A percentile compares a stretch with the other conserved stretches of the same genome.
Evolutionary conservation across 106 monocot species (phyloP).

Genomic region (Apostasia ramifera): DNA sequence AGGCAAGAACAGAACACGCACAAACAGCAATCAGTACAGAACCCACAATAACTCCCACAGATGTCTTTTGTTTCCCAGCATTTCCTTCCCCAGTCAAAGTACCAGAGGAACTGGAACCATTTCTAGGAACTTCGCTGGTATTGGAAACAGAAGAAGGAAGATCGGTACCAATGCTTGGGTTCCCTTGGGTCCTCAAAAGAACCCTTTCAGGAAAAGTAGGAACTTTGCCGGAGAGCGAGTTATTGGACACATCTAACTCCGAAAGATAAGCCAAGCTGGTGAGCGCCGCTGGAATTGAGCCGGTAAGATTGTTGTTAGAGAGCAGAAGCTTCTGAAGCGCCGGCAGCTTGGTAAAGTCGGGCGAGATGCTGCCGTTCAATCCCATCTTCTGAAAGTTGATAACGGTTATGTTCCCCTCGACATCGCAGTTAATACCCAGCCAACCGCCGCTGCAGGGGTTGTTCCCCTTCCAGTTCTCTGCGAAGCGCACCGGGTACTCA

Average conservation of each 20-base stretch:
- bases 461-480: slow-evolving; percentile 51
- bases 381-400: slow-evolving; percentile 50
- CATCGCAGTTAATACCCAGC: slow-evolving; percentile 47
- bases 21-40: slow-evolving; percentile 22
- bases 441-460: slow-evolving; percentile 47
- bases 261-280: slow-evolving; percentile 20
- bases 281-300: slow-evolving; percentile 33
- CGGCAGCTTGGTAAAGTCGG: slow-evolving; percentile 28
- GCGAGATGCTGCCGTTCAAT: slow-evolving; percentile 40
- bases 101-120: background rate
- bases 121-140: background rate
- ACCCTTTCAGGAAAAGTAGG: slow-evolving; percentile 35
- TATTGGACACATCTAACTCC: slow-evolving; percentile 51
- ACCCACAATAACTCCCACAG: slow-evolving; percentile 22
- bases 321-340: slow-evolving; percentile 50
- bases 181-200: slow-evolving; percentile 28
- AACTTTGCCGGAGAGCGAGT: slow-evolving; percentile 33
- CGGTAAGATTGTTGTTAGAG: slow-evolving; percentile 42
- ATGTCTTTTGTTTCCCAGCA: slow-evolving; percentile 8
- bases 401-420: slow-evolving; percentile 33
- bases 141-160: background rate
- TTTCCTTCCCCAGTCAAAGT: background rate
- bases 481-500: slow-evolving; percentile 39
- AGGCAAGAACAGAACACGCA: slow-evolving; percentile 10
- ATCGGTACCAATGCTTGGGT: slow-evolving; percentile 34